These are phyloP conservation scores for Geranomyces michiganensis DNA, from an alignment of 192 early-diverging fungal species.

Conservation along the genomic window DNA sequence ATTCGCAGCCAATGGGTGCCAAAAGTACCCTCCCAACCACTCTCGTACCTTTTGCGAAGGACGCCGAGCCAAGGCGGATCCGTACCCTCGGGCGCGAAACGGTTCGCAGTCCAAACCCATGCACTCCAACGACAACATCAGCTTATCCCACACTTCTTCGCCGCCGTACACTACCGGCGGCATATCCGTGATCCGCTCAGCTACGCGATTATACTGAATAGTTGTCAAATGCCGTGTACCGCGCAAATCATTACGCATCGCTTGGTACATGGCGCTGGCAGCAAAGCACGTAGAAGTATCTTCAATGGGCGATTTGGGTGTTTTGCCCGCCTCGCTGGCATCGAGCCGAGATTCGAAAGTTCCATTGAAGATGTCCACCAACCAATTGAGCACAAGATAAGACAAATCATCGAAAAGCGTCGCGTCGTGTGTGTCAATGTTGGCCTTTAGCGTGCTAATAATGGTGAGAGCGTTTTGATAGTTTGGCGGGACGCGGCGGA, in stretches of 20 bases:
- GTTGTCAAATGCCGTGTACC: constrained; percentile 50
- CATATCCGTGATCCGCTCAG: constrained; percentile 53
- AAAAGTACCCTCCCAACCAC: neutral
- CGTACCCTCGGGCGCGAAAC: constrained; percentile 30
- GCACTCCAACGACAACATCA: constrained; percentile 37
- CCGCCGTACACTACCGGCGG: constrained; percentile 34
- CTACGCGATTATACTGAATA: constrained; percentile 44
- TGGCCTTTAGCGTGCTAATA: constrained; percentile 27
- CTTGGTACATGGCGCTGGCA: constrained; percentile 46
- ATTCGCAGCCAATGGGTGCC: neutral
- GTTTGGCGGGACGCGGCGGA: constrained; percentile 14
- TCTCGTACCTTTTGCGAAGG: constrained; percentile 27
- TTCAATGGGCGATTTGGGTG: neutral
- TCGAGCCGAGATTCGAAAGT: constrained; percentile 19
- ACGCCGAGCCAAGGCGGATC: constrained; percentile 16
- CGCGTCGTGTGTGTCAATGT: constrained; percentile 37
- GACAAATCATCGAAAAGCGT: constrained; percentile 48
- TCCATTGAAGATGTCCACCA: constrained; percentile 44
- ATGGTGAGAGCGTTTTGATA: constrained; percentile 30
- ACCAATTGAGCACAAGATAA: constrained; percentile 36
- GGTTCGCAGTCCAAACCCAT: constrained; percentile 49
- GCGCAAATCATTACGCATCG: constrained; percentile 48
- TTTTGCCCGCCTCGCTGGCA: neutral
- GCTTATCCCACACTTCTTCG: constrained; percentile 39
- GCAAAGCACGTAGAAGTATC: constrained; percentile 22